Evolutionary conservation across 805 yeast genomes (phyloP).

Genomic region (Saccharomycopsis amapae): DNA sequence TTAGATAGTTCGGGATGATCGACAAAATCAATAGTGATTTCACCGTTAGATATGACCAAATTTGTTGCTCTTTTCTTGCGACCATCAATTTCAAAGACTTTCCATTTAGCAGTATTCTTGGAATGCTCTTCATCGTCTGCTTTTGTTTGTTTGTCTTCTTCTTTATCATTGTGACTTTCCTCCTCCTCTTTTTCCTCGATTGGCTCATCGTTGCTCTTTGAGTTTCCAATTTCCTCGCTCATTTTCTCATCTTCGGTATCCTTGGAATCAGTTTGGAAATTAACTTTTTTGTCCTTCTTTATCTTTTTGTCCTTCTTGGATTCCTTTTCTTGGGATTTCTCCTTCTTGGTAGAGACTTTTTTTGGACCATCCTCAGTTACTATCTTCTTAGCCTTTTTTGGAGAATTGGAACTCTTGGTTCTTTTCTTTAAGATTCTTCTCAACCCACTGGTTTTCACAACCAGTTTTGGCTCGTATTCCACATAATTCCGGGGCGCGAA

Average conservation of each 20-base stretch:
- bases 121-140: slow-evolving; percentile 24
- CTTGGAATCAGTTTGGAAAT: slow-evolving; percentile 21
- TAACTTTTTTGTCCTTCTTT: not conserved
- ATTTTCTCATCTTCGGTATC: slow-evolving; percentile 25
- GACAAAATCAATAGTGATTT: slow-evolving; percentile 63
- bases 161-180: slow-evolving; percentile 26
- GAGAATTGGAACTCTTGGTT: not conserved
- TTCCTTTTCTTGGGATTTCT: not conserved
- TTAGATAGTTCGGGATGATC: slow-evolving; percentile 33
- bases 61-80: slow-evolving; percentile 59
- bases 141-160: slow-evolving; percentile 38
- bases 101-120: slow-evolving; percentile 46
- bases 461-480: slow-evolving; percentile 31
- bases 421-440: not conserved
- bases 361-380: not conserved
- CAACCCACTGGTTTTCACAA: not conserved
- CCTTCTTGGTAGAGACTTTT: not conserved
- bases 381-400: not conserved
- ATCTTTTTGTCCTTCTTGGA: not conserved
- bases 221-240: slow-evolving; percentile 30
- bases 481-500: slow-evolving; percentile 91
- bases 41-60: slow-evolving; percentile 70
- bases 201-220: slow-evolving; percentile 29
- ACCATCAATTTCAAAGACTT: slow-evolving; percentile 84
- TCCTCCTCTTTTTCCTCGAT: slow-evolving; percentile 21